phyloP scores from a whole-genome alignment of 495 filamentous ascomycete species.

The Aspergillus sclerotioniger region DNA sequence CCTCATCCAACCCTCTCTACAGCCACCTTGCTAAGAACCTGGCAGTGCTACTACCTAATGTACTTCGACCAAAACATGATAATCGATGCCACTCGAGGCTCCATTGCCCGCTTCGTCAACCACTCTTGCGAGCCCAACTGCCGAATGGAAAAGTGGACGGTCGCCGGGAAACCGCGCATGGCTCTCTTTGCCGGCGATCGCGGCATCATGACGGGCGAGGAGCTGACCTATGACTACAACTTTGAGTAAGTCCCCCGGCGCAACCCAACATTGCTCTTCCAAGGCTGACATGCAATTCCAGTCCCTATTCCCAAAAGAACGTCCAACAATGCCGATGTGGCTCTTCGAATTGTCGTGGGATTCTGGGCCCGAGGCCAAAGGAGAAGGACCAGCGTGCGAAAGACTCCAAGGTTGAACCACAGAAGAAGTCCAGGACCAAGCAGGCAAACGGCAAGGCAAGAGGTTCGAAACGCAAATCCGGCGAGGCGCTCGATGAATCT shows the following conservation, averaged over 20 bases:
- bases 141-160: conserved; percentile 94
- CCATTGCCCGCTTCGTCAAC: conserved; percentile 96
- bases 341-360: conserved; percentile 69
- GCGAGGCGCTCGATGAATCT: conserved; percentile 22
- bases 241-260: conserved; percentile 61
- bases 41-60: conserved; percentile 94
- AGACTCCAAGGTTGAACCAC: conserved; percentile 39
- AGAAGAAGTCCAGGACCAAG: conserved; percentile 32
- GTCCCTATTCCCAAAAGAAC: conserved; percentile 75
- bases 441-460: conserved; percentile 19
- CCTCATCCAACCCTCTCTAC: background rate
- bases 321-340: conserved; percentile 83
- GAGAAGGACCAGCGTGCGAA: conserved; percentile 46
- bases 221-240: conserved; percentile 99
- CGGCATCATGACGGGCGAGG: conserved; percentile 89
- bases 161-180: conserved; percentile 94
- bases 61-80: conserved; percentile 98
- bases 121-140: conserved; percentile 98
- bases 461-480: no score
- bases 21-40: conserved; percentile 16
- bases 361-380: conserved; percentile 71
- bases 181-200: conserved; percentile 90
- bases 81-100: conserved; percentile 93
- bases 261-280: no score
- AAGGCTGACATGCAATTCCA: conserved; percentile 20